These are phyloP conservation scores for Trichophyton equinum DNA, from an alignment of 2,329 filamentous ascomycete species.

Conservation along the genomic window DNA sequence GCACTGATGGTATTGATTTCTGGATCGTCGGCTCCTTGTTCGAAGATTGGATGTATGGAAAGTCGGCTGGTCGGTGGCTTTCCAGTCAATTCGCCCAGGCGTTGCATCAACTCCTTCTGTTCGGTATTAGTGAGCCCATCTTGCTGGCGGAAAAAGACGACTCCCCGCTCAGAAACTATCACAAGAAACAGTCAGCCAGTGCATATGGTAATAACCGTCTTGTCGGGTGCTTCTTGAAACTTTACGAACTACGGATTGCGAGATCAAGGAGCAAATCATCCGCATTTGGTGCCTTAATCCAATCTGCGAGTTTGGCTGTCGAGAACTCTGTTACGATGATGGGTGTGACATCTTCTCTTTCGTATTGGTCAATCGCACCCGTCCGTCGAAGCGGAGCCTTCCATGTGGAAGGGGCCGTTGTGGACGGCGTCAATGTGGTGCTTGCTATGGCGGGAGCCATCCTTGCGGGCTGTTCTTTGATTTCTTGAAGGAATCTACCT, in stretches of 20 bases:
- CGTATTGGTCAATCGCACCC: slow-evolving; percentile 33
- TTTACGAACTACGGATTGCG: slow-evolving; percentile 22
- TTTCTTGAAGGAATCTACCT: background rate
- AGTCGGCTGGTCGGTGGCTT: slow-evolving; percentile 36
- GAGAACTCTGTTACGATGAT: slow-evolving; percentile 40
- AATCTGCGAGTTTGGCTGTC: slow-evolving; percentile 37
- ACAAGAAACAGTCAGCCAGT: background rate
- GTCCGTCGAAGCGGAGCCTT: slow-evolving; percentile 26
- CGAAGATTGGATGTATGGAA: slow-evolving; percentile 37
- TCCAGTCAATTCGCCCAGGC: slow-evolving; percentile 36
- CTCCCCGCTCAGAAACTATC: slow-evolving; percentile 40
- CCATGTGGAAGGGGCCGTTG: background rate
- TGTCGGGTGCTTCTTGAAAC: no score
- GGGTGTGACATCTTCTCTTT: slow-evolving; percentile 40
- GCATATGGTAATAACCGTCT: background rate
- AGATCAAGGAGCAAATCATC: slow-evolving; percentile 26
- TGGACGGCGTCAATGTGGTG: background rate
- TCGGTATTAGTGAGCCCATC: slow-evolving; percentile 37
- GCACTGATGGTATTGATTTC: slow-evolving; percentile 41
- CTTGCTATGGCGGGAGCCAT: background rate
- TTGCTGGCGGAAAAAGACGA: slow-evolving; percentile 44
- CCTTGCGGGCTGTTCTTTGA: background rate
- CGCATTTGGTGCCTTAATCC: slow-evolving; percentile 27
- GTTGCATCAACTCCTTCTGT: slow-evolving; percentile 42
- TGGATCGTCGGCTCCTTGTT: slow-evolving; percentile 36